Conservation (phyloP, 2,329 filamentous ascomycete species). For the Trichophyton equinum region DNA sequence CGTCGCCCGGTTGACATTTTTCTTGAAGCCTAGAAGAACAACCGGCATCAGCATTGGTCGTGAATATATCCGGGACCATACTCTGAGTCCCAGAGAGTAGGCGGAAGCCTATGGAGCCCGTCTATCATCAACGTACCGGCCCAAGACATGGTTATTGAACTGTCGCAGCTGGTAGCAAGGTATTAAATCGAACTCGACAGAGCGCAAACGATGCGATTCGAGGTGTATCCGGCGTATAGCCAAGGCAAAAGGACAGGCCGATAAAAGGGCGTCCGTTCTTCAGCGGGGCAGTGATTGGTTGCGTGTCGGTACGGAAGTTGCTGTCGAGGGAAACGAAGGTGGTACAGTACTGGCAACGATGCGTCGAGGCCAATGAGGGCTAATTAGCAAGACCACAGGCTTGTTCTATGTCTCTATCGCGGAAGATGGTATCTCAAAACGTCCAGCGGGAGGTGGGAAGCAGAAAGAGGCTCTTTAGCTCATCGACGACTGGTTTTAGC, state of each 20-base stretch:
- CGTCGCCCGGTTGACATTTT: constrained; percentile 95
- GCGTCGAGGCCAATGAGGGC: neutral
- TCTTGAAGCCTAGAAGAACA: constrained; percentile 59
- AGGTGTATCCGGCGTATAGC: neutral
- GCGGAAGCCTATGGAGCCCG: neutral
- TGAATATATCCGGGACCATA: neutral
- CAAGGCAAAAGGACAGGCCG: neutral
- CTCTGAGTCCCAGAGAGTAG: neutral
- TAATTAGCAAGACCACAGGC: neutral
- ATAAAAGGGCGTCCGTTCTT: neutral
- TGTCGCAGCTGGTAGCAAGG: neutral
- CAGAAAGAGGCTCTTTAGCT: no score
- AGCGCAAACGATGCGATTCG: neutral
- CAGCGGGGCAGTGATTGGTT: neutral
- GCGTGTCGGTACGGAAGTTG: neutral
- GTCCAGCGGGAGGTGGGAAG: neutral
- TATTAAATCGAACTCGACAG: neutral
- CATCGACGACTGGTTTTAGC: neutral
- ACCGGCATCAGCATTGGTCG: neutral
- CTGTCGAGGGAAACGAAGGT: neutral
- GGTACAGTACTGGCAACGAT: neutral
- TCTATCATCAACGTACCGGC: constrained; percentile 11
- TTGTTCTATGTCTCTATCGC: neutral
- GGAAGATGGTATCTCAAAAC: neutral
- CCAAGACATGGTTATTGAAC: constrained; percentile 13